Evolutionary conservation across 768 basidiomycete species (phyloP).

Genomic region (Boletus vermiculosoides): DNA sequence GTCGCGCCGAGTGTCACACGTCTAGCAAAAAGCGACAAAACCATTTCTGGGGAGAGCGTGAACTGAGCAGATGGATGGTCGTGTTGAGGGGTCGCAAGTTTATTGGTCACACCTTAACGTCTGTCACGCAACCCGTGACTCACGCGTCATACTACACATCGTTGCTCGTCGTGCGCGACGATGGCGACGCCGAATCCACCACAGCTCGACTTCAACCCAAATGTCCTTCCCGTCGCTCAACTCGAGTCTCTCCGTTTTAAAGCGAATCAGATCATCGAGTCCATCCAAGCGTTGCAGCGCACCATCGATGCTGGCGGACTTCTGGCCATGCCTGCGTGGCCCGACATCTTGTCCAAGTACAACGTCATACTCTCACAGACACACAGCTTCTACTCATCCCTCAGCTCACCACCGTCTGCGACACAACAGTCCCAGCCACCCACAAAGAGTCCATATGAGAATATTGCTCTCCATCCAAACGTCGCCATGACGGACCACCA

Average conservation of each 20-base stretch:
- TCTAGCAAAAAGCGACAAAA: slow-evolving; percentile 17
- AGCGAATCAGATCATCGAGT: slow-evolving; percentile 75
- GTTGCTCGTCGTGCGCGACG: not conserved
- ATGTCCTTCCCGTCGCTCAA: slow-evolving; percentile 58
- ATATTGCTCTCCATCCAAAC: slow-evolving; percentile 67
- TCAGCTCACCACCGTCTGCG: slow-evolving; percentile 41
- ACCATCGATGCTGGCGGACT: slow-evolving; percentile 60
- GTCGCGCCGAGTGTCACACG: not conserved
- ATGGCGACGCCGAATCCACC: slow-evolving; percentile 1
- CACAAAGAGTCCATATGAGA: slow-evolving; percentile 47
- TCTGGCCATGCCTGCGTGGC: slow-evolving; percentile 75
- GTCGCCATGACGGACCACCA: slow-evolving; percentile 57
- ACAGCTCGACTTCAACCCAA: slow-evolving; percentile 26
- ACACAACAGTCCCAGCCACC: slow-evolving; percentile 13
- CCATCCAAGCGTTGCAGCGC: slow-evolving; percentile 61
- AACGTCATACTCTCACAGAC: slow-evolving; percentile 81
- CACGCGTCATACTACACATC: not conserved
- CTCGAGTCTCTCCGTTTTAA: slow-evolving; percentile 79
- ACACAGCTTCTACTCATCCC: slow-evolving; percentile 67
- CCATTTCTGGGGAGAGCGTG: not conserved
- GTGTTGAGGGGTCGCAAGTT: not conserved
- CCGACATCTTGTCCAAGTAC: slow-evolving; percentile 84
- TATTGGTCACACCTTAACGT: slow-evolving; percentile 16
- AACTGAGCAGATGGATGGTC: not conserved
- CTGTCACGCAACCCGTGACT: slow-evolving; percentile 19